phyloP scores from a whole-genome alignment of 73 alveolate species.

The Paramecium bursaria region DNA sequence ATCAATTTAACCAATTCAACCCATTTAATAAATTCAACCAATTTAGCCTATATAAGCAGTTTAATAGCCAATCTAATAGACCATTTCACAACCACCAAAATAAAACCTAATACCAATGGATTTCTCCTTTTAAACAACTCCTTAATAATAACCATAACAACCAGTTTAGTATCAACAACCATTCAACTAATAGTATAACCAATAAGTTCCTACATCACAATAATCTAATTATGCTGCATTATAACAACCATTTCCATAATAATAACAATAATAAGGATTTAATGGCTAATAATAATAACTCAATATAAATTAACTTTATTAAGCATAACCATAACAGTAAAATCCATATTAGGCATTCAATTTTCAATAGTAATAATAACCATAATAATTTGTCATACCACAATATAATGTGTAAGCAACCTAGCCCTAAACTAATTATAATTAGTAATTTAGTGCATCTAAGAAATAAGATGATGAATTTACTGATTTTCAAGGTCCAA shows the following conservation, averaged over 20 bases:
- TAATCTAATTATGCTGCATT: not conserved
- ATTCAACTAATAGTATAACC: not conserved
- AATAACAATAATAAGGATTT: not conserved
- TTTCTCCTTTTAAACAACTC: no score
- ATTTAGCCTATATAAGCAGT: no score
- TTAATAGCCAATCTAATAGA: no score
- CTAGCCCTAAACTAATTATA: not conserved
- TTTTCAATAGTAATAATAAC: not conserved
- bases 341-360: no score
- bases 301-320: not conserved
- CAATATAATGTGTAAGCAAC: not conserved
- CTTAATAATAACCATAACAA: constrained; percentile 24
- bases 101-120: no score
- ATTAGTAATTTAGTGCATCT: no score
- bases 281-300: not conserved
- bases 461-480: not conserved
- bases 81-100: no score
- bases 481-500: not conserved
- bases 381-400: no score
- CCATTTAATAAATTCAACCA: no score
- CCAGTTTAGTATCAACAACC: not conserved
- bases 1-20: no score
- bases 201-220: not conserved
- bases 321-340: not conserved
- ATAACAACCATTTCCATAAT: not conserved